These are phyloP conservation scores for Alloascoidea africana DNA, from an alignment of 805 yeast genomes.

Conservation along the genomic window DNA sequence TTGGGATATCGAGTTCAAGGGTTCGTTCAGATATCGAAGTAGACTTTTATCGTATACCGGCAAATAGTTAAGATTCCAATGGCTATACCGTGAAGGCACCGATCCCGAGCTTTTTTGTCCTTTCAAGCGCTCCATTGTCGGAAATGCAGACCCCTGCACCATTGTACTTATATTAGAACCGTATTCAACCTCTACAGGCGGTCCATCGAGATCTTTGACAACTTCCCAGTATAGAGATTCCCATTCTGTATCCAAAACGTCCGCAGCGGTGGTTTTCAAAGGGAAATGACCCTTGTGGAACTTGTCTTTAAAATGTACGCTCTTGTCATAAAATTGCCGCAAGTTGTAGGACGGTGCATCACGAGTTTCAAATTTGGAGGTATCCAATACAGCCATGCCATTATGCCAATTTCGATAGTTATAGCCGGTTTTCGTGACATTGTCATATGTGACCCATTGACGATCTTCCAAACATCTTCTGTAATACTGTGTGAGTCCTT, in stretches of 20 bases:
- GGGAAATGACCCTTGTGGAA: conserved; percentile 3
- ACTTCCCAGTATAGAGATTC: conserved; percentile 30
- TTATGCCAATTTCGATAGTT: conserved; percentile 30
- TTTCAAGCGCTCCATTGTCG: conserved; percentile 29
- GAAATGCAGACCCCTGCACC: conserved; percentile 60
- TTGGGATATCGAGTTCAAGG: conserved; percentile 71
- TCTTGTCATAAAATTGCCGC: conserved; percentile 43
- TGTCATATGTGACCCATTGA: conserved; percentile 2
- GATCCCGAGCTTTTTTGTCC: too few relatives aligned
- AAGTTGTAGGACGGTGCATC: conserved; percentile 37
- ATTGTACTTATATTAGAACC: conserved; percentile 76
- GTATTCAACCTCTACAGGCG: conserved; percentile 47
- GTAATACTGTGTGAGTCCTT: neutral
- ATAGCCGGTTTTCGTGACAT: conserved; percentile 13
- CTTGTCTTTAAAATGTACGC: conserved; percentile 22
- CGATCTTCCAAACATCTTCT: conserved; percentile 3
- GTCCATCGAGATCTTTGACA: conserved; percentile 15
- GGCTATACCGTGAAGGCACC: too few relatives aligned
- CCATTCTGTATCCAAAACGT: conserved; percentile 11
- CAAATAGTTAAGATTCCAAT: conserved; percentile 62
- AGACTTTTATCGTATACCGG: conserved; percentile 61
- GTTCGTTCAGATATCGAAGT: conserved; percentile 45
- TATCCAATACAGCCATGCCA: conserved; percentile 23
- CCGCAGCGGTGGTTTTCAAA: conserved; percentile 2
- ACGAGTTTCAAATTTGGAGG: conserved; percentile 21